Evolutionary conservation across 768 basidiomycete genomes (phyloP).

Genomic region (Tephrocybe sp.): DNA sequence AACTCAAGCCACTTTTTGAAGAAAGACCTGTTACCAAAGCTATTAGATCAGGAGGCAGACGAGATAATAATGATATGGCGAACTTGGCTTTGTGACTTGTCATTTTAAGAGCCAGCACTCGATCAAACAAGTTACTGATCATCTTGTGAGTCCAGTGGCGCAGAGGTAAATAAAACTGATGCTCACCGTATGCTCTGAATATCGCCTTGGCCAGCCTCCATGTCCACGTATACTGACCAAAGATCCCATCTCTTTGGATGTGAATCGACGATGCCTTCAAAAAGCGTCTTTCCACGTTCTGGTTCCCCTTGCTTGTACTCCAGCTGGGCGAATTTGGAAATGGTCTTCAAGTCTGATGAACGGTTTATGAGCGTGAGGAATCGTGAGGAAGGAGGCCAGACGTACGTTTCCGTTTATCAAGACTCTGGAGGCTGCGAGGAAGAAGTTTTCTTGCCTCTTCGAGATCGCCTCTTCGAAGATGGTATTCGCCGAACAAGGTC

Average conservation of each 20-base stretch:
- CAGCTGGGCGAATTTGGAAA: conserved; percentile 90
- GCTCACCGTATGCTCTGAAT: conserved; percentile 75
- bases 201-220: conserved; percentile 82
- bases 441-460: conserved; percentile 86
- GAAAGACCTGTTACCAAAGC: conserved; percentile 58
- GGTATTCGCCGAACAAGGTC: conserved; percentile 85
- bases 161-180: not conserved
- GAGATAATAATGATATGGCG: conserved; percentile 21
- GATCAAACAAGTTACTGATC: conserved; percentile 79
- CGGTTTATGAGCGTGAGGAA: not conserved
- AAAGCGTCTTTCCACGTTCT: conserved; percentile 93
- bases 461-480: conserved; percentile 67
- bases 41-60: not conserved
- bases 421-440: conserved; percentile 83
- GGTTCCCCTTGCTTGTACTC: conserved; percentile 95
- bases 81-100: conserved; percentile 96
- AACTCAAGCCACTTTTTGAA: conserved; percentile 98
- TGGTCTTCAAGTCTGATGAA: conserved; percentile 84
- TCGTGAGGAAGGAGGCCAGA: conserved; percentile 12
- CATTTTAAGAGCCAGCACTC: conserved; percentile 82
- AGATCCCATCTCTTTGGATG: conserved; percentile 95
- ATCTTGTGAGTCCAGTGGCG: not conserved
- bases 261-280: conserved; percentile 94
- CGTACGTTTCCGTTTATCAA: conserved; percentile 94
- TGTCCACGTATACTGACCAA: conserved; percentile 97